Conservation (phyloP, 1,284 basidiomycete genomes). For the Irpex rosettiformis region DNA sequence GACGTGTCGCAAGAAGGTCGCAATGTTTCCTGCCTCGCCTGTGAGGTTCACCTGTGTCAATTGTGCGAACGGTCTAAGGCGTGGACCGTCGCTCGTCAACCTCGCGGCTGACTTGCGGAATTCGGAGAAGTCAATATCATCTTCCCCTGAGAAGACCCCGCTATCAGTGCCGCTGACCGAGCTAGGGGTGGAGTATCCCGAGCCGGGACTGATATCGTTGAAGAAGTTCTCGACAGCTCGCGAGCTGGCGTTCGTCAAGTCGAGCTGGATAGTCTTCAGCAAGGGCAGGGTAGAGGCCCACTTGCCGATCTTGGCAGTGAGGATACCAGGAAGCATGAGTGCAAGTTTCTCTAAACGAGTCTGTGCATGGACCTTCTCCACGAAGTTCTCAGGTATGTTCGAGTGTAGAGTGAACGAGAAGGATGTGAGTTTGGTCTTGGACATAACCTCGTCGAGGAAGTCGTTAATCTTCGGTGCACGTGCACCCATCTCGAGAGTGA, state of each 20-base stretch:
- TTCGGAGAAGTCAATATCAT: conserved; percentile 65
- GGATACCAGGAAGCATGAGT: conserved; percentile 66
- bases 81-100: conserved; percentile 48
- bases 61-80: conserved; percentile 45
- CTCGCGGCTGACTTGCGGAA: conserved; percentile 62
- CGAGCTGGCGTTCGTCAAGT: conserved; percentile 61
- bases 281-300: conserved; percentile 61
- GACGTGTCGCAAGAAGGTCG: conserved; percentile 66
- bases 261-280: conserved; percentile 61
- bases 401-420: conserved; percentile 68
- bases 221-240: conserved; percentile 76
- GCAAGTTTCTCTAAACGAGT: conserved; percentile 55
- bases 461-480: conserved; percentile 53
- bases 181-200: conserved; percentile 64
- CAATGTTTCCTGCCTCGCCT: conserved; percentile 63
- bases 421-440: conserved; percentile 54
- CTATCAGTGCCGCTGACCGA: conserved; percentile 65
- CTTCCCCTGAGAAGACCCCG: conserved; percentile 60
- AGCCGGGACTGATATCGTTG: conserved; percentile 57
- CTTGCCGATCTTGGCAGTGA: conserved; percentile 62
- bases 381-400: conserved; percentile 65
- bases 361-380: conserved; percentile 57
- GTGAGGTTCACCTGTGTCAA: conserved; percentile 61
- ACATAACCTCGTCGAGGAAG: conserved; percentile 60
- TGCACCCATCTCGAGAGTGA: conserved; percentile 59